These are phyloP conservation scores for Fusarium sp. DNA, from an alignment of 2,329 filamentous ascomycete genomes.

Conservation along the genomic window DNA sequence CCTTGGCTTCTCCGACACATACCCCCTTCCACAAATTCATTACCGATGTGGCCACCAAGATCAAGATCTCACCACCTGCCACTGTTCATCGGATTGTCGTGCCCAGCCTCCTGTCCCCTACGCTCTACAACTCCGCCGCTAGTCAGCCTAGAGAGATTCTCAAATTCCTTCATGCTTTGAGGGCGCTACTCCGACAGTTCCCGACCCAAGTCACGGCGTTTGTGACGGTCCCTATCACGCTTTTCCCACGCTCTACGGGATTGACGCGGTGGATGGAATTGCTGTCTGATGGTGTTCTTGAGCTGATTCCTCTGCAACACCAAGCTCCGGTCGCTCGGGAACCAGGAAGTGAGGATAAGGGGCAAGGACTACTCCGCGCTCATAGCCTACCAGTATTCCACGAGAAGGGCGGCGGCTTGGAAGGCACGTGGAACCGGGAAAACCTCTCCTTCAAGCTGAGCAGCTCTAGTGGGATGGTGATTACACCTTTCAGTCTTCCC, in stretches of 20 bases:
- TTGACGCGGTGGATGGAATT: constrained; percentile 87
- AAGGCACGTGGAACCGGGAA: constrained; percentile 74
- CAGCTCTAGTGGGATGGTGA: constrained; percentile 78
- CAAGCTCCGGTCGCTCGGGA: constrained; percentile 62
- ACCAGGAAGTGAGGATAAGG: constrained; percentile 70
- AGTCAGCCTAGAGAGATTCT: constrained; percentile 78
- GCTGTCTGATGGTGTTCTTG: constrained; percentile 84
- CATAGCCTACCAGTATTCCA: constrained; percentile 86
- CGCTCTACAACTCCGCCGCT: constrained; percentile 75
- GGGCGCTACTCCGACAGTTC: constrained; percentile 76
- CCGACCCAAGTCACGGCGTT: constrained; percentile 73
- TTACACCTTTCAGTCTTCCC: constrained; percentile 89
- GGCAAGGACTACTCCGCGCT: constrained; percentile 85
- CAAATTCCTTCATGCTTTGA: constrained; percentile 81
- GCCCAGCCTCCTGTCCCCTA: constrained; percentile 88
- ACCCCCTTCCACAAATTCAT: constrained; percentile 69
- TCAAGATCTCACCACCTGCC: constrained; percentile 65
- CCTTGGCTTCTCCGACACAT: constrained; percentile 36
- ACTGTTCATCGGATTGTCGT: constrained; percentile 83
- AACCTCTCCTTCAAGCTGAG: constrained; percentile 93
- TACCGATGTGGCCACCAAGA: constrained; percentile 61
- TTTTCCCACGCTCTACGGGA: constrained; percentile 79
- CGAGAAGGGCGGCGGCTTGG: constrained; percentile 84
- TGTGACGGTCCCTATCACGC: constrained; percentile 78
- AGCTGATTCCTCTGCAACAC: constrained; percentile 76